Conservation (phyloP, 2,329 filamentous ascomycete species). For the Alternaria triticimaculans region DNA sequence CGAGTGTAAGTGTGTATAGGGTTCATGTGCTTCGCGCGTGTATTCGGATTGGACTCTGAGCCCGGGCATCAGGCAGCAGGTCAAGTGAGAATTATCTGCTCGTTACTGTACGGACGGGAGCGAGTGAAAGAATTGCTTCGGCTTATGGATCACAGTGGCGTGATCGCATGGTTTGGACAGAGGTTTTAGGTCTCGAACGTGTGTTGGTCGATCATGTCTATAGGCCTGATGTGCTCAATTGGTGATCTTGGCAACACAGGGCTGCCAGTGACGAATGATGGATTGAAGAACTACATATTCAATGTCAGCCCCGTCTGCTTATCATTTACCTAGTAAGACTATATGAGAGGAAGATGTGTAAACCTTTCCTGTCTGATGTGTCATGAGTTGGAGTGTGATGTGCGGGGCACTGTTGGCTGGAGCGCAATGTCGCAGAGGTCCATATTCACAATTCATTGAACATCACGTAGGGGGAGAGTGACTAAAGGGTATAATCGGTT, state of each 20-base stretch:
- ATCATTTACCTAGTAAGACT: not conserved
- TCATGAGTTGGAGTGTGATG: not conserved
- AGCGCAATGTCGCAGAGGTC: not conserved
- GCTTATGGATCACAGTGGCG: not conserved
- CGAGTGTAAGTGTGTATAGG: not conserved
- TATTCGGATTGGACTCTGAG: not conserved
- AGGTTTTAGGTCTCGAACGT: not conserved
- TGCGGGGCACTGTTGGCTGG: not conserved
- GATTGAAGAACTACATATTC: not conserved
- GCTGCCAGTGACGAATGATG: not conserved
- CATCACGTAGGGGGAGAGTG: not conserved
- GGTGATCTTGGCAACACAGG: not conserved
- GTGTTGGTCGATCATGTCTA: not conserved
- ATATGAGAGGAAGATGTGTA: not conserved
- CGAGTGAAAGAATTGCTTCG: too few species aligned
- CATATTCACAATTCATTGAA: not conserved
- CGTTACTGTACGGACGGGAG: not conserved
- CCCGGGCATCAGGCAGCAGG: not conserved
- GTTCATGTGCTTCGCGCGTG: not conserved
- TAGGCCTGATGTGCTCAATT: not conserved
- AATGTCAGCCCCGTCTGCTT: not conserved
- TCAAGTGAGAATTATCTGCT: not conserved
- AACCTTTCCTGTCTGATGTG: not conserved
- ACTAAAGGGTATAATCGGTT: not conserved
- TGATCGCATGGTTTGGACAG: not conserved